phyloP scores from a whole-genome alignment of 2,329 filamentous ascomycete species.

The Coniochaeta sp. region DNA sequence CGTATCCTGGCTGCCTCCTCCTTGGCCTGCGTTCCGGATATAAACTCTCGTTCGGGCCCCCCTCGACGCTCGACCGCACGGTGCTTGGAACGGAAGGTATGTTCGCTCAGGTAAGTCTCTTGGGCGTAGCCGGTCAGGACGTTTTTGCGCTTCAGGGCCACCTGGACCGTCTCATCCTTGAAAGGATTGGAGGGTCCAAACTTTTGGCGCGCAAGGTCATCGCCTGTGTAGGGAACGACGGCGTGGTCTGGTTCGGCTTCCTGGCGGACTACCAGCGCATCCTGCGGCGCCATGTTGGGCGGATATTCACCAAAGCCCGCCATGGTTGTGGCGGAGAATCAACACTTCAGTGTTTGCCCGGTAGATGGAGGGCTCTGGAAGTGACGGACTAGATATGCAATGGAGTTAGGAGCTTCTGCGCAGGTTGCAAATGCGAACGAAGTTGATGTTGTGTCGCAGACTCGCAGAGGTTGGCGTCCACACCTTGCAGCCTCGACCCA shows the following conservation, averaged over 20 bases:
- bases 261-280: conserved; percentile 54
- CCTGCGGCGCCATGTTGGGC: conserved; percentile 58
- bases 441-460: neutral
- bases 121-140: conserved; percentile 79
- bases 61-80: conserved; percentile 68
- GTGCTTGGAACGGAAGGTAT: conserved; percentile 83
- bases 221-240: conserved; percentile 60
- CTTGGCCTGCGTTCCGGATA: conserved; percentile 53
- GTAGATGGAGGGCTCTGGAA: neutral
- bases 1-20: conserved; percentile 61
- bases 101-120: conserved; percentile 83
- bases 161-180: conserved; percentile 45
- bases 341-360: neutral
- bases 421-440: neutral
- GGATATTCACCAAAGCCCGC: conserved; percentile 56
- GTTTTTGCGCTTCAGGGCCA: conserved; percentile 66
- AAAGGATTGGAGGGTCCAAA: conserved; percentile 72
- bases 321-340: conserved; percentile 32
- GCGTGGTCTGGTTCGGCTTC: conserved; percentile 49
- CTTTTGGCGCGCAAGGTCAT: conserved; percentile 59
- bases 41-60: conserved; percentile 48
- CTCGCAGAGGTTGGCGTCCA: neutral
- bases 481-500: neutral
- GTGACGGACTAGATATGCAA: neutral
- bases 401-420: neutral